These are phyloP conservation scores for Trypanosomatidae sp. DNA, from an alignment of 208 protist species.

Conservation along the genomic window DNA sequence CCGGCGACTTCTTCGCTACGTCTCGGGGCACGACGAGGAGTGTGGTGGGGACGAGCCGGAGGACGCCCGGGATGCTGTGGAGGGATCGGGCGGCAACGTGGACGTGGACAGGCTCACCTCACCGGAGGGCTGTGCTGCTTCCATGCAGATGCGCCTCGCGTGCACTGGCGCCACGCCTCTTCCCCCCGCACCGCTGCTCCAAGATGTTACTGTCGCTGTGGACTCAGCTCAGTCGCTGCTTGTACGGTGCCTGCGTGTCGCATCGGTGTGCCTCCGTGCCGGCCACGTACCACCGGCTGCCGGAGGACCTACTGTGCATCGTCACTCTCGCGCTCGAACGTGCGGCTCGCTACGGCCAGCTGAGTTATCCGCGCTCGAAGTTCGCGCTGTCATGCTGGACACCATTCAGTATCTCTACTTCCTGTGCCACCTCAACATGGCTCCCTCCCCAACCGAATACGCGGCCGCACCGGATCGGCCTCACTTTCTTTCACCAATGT, in stretches of 20 bases:
- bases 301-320: neutral
- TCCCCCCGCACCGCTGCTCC: conserved; percentile 3
- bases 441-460: neutral
- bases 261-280: conserved; percentile 5
- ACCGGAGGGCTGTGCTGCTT: neutral
- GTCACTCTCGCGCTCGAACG: neutral
- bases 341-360: neutral
- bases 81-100: neutral
- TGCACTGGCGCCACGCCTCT: neutral
- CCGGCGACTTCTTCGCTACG: neutral
- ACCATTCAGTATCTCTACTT: conserved; percentile 14
- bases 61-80: neutral
- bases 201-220: conserved; percentile 6
- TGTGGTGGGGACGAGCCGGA: neutral
- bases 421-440: neutral
- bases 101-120: neutral
- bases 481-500: neutral
- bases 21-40: conserved; percentile 4
- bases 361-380: conserved; percentile 7
- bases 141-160: neutral
- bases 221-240: conserved; percentile 11
- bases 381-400: conserved; percentile 4
- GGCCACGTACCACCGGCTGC: neutral
- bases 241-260: conserved; percentile 6
- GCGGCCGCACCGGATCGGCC: neutral